phyloP scores from a whole-genome alignment of 225 moss, liverwort and hornwort species.

The Ulota crispa region DNA sequence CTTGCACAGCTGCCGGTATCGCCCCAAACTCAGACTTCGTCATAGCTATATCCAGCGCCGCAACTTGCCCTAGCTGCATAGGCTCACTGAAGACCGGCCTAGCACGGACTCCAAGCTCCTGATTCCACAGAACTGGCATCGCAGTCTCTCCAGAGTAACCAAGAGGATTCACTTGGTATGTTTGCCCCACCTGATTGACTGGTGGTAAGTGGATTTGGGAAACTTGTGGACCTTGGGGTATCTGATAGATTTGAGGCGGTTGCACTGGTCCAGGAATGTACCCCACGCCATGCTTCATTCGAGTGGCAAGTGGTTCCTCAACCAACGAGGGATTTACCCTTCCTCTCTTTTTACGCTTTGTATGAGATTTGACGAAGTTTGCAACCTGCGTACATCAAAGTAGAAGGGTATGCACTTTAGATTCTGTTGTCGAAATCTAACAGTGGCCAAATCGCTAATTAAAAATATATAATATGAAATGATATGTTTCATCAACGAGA shows the following conservation, averaged over 20 bases:
- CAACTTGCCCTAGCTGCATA: slow-evolving; percentile 19
- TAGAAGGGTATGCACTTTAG: background rate
- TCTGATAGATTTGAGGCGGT: slow-evolving; percentile 25
- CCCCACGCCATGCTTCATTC: slow-evolving; percentile 38
- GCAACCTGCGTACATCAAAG: slow-evolving; percentile 31
- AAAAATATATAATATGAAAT: background rate
- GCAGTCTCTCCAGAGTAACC: slow-evolving; percentile 29
- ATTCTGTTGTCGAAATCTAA: background rate
- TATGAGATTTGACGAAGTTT: slow-evolving; percentile 40
- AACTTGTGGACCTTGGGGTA: slow-evolving; percentile 23
- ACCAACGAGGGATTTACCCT: slow-evolving; percentile 27
- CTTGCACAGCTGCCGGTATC: background rate
- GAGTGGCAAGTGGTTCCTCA: slow-evolving; percentile 54
- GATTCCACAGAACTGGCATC: slow-evolving; percentile 32
- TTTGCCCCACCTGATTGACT: slow-evolving; percentile 28
- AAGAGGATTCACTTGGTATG: slow-evolving; percentile 16
- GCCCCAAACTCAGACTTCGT: background rate
- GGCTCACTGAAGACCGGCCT: slow-evolving; percentile 27
- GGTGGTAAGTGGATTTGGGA: slow-evolving; percentile 22
- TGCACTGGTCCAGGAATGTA: slow-evolving; percentile 35
- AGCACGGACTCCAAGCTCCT: slow-evolving; percentile 33
- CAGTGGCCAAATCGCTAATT: background rate
- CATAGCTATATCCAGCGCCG: slow-evolving; percentile 10
- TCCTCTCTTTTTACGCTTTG: slow-evolving; percentile 47
- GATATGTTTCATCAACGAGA: background rate